A percentile compares a stretch with the other conserved stretches of the same genome.
These are phyloP conservation scores for Dendrobium chrysotoxum DNA, from an alignment of 106 monocot species.

Conservation along the genomic window DNA sequence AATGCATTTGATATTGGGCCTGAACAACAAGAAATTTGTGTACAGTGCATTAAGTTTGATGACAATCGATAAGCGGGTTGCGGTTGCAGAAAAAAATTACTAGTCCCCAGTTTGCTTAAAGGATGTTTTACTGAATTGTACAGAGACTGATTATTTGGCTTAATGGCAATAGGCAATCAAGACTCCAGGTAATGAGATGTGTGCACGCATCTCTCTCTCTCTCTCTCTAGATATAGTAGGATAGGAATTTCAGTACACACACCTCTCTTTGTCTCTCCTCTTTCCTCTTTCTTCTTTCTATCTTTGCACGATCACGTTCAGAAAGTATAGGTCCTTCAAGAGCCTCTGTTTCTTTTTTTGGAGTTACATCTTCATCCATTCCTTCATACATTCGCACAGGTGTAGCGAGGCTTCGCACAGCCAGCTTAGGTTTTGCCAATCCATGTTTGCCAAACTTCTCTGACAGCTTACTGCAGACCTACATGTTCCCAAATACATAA, in stretches of 20 bases:
- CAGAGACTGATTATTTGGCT: background rate
- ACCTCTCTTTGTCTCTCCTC: constrained; percentile 97
- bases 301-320: constrained; percentile 70
- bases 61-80: background rate
- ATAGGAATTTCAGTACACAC: constrained; percentile 1
- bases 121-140: constrained; percentile 1
- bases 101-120: background rate
- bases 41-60: background rate
- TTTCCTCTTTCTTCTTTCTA: constrained; percentile 93
- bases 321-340: constrained; percentile 79
- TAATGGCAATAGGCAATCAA: background rate
- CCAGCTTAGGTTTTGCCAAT: constrained; percentile 70
- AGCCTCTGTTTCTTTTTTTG: constrained; percentile 65
- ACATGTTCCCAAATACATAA: constrained; percentile 1
- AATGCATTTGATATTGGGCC: constrained; percentile 92
- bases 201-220: too few species aligned
- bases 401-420: constrained; percentile 76
- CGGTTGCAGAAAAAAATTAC: background rate
- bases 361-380: constrained; percentile 70
- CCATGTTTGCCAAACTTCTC: constrained; percentile 95
- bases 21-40: constrained; percentile 12
- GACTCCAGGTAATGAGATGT: background rate
- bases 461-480: constrained; percentile 76
- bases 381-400: constrained; percentile 94
- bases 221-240: background rate